Percentiles rank a stretch among this genome's conserved stretches.
These are phyloP conservation scores for Bocquillonia castaneifolia DNA, from an alignment of 441 rosid genomes.

Conservation along the genomic window DNA sequence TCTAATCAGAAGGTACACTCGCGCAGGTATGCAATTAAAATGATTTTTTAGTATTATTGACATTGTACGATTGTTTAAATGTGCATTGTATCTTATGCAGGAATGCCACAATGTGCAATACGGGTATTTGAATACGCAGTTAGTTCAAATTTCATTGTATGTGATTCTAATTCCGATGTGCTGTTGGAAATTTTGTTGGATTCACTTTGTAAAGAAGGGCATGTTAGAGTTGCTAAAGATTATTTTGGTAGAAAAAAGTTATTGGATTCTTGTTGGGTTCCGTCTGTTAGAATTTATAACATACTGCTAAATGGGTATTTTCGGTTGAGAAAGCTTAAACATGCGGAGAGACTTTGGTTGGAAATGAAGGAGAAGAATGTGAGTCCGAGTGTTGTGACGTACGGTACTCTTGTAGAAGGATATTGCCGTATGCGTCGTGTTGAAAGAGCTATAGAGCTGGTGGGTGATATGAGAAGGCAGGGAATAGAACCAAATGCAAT, in stretches of 20 bases:
- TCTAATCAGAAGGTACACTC: conserved; percentile 74
- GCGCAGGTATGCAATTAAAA: conserved; percentile 47
- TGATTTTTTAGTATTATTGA: conserved; percentile 1
- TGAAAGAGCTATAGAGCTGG: conserved; percentile 58
- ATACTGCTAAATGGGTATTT: conserved; percentile 81
- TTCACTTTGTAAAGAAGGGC: conserved; percentile 77
- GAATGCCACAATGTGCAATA: conserved; percentile 57
- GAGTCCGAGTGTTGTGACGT: conserved; percentile 59
- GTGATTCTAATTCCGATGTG: conserved; percentile 30
- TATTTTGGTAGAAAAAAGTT: conserved; percentile 37
- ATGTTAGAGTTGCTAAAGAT: conserved; percentile 49
- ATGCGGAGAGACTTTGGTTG: conserved; percentile 66
- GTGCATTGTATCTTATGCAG: conserved; percentile 30
- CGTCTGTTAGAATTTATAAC: conserved; percentile 56
- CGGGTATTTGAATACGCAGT: conserved; percentile 53
- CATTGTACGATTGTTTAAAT: not conserved
- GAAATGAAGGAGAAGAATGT: conserved; percentile 53
- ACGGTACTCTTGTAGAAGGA: conserved; percentile 79
- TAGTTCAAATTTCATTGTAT: conserved; percentile 31
- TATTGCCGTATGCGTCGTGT: conserved; percentile 61
- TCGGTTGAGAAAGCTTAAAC: conserved; percentile 53
- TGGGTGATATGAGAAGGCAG: conserved; percentile 61
- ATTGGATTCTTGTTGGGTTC: conserved; percentile 40
- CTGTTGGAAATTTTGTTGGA: conserved; percentile 73
- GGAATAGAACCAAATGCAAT: conserved; percentile 55